Conservation (phyloP, 2,329 filamentous ascomycete genomes). For the Arthrobotrys iridis region DNA sequence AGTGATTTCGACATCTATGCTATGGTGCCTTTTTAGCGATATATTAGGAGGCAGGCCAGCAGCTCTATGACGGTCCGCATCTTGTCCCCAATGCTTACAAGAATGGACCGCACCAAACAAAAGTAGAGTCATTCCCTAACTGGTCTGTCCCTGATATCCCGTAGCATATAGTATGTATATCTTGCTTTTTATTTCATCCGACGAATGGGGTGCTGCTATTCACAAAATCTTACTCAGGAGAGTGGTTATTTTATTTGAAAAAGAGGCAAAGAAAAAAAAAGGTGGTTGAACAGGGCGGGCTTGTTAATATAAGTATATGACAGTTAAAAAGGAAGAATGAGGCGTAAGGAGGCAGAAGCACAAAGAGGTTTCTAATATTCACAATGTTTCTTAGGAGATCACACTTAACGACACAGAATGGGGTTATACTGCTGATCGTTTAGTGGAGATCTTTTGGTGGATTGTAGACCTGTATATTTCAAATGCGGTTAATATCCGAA, state of each 20-base stretch:
- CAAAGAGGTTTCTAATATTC: constrained; percentile 42
- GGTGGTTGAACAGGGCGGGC: constrained; percentile 27
- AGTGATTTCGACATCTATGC: neutral
- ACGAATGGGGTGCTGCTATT: constrained; percentile 21
- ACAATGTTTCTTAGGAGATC: constrained; percentile 35
- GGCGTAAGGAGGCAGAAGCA: constrained; percentile 12
- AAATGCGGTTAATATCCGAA: constrained; percentile 6
- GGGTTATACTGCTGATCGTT: neutral
- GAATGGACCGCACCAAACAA: constrained; percentile 1
- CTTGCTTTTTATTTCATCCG: constrained; percentile 21
- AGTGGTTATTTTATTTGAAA: constrained; percentile 30
- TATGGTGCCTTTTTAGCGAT: neutral
- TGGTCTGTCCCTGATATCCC: neutral
- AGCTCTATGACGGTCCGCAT: neutral
- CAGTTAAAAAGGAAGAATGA: constrained; percentile 35
- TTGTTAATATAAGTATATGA: constrained; percentile 53
- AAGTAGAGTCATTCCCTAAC: neutral
- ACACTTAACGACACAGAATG: neutral
- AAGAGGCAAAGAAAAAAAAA: neutral
- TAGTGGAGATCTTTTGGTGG: constrained; percentile 55
- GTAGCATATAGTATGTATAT: neutral
- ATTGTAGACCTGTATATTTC: constrained; percentile 56
- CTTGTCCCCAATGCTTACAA: neutral
- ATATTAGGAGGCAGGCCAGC: no score
- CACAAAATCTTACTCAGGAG: constrained; percentile 36